These are phyloP conservation scores for Sporothrix pallida DNA, from an alignment of 2,329 filamentous ascomycete species.

Conservation along the genomic window DNA sequence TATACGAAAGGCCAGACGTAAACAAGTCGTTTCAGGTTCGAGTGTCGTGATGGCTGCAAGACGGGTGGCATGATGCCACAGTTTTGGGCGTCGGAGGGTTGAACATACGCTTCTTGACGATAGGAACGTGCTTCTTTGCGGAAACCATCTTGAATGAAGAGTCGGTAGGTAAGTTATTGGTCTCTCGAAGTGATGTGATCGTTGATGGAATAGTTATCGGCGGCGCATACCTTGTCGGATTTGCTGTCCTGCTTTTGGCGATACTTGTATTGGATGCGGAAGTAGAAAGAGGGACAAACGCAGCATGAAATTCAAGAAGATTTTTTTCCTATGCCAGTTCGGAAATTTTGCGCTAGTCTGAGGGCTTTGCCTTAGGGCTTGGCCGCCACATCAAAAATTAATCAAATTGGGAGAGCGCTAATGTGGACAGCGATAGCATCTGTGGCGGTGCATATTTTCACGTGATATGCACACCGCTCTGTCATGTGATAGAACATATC, in stretches of 20 bases:
- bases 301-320: slow-evolving; percentile 28
- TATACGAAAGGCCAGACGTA: background rate
- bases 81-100: slow-evolving; percentile 18
- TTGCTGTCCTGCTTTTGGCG: slow-evolving; percentile 33
- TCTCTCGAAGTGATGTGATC: slow-evolving; percentile 37
- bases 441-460: slow-evolving; percentile 28
- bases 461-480: background rate
- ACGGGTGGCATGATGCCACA: background rate
- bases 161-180: slow-evolving; percentile 17
- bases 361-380: slow-evolving; percentile 35
- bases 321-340: slow-evolving; percentile 33
- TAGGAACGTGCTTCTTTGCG: slow-evolving; percentile 98
- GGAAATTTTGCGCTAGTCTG: slow-evolving; percentile 28
- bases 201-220: background rate
- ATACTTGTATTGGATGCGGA: slow-evolving; percentile 24
- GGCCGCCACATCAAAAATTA: slow-evolving; percentile 26
- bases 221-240: slow-evolving; percentile 34
- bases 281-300: slow-evolving; percentile 24
- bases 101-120: slow-evolving; percentile 99
- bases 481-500: too few species aligned
- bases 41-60: background rate
- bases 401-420: background rate
- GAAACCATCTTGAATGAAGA: slow-evolving; percentile 78
- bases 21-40: background rate
- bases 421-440: too few species aligned